Base-by-base conservation (phyloP, 1,139 yeast species). In the Sugiyamaella neomexicana region DNA sequence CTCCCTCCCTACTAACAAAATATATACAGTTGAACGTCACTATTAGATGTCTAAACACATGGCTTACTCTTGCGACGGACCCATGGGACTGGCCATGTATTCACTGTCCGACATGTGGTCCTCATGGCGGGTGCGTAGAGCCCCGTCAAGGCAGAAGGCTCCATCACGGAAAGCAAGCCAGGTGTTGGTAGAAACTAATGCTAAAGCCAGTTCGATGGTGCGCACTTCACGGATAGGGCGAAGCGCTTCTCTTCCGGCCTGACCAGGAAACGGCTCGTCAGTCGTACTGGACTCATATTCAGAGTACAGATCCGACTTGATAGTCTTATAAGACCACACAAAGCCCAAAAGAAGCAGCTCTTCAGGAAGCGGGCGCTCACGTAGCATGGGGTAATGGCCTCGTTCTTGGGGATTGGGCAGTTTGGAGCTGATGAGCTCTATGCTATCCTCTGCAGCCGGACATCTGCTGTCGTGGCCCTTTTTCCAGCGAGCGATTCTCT, bases 341-440 rank as follows among this genome's bases (percentile, higher is more conserved):
- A 59, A 52, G 23, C 64, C 64, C 15, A 55, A 46, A 10, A 61
- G 45, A 29, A 58, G 52, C 37, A 54, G 52, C 32, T 60, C 63
- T 45, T 60, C 64, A 5, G 63, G 63, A 7, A 61, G 36, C 4
- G 64, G 64, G 13, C 64, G 53, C 48, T 60, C 59, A n/a, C 61
- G 52, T 1, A 56, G 41, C 20, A 54, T 45, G 17, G 62, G 63
- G 10, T 50, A 55, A 27, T 51, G 58, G 12, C 53, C 55, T 6
- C 60, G 37, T 23, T 52, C 55, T 29, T 61, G 60, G 10, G 56
- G 52, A 42, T 62, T 60, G 1, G 58, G 60, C 31, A 54, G 50
- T 16, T 57, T 55, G 8, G 55, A 49, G 38, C 60, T 56, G 29
- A 61, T 58, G 29, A 54, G 53, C 41, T 63, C 66, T 15, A 60